Conservation (phyloP, 1,284 basidiomycete genomes). For the Melampsora americana region DNA sequence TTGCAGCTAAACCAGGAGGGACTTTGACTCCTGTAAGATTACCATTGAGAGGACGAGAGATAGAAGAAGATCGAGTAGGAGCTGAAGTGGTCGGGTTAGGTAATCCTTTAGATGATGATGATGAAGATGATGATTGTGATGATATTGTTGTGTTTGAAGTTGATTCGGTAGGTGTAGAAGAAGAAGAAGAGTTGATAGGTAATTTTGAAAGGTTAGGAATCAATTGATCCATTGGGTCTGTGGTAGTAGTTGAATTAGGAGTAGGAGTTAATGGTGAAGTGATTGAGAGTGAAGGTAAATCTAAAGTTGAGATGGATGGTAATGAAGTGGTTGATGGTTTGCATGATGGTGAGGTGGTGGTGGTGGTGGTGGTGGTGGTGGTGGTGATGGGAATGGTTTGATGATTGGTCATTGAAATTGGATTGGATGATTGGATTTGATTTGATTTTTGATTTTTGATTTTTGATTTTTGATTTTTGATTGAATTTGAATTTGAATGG, state of each 20-base stretch:
- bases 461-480: not conserved
- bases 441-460: not conserved
- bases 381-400: not conserved
- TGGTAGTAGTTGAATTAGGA: not conserved
- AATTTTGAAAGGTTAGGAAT: not conserved
- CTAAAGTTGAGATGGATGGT: not conserved
- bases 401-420: conserved; percentile 14
- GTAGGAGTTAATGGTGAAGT: conserved; percentile 6
- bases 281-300: conserved; percentile 15
- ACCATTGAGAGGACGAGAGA: not conserved
- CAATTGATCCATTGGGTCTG: not conserved
- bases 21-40: conserved; percentile 25
- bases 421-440: not conserved
- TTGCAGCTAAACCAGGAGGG: conserved; percentile 26
- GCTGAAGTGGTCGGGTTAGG: not conserved
- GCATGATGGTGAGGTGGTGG: no score
- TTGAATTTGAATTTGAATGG: no score
- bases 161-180: conserved; percentile 3
- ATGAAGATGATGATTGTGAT: not conserved
- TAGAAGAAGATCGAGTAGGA: not conserved
- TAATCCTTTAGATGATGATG: not conserved
- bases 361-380: no score
- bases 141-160: not conserved
- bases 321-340: not conserved
- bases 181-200: not conserved